A percentile compares a stretch with the other conserved stretches of the same genome.
These are phyloP conservation scores for Rhododendron vialii DNA, from an alignment of 148 eudicot genomes.

Conservation along the genomic window DNA sequence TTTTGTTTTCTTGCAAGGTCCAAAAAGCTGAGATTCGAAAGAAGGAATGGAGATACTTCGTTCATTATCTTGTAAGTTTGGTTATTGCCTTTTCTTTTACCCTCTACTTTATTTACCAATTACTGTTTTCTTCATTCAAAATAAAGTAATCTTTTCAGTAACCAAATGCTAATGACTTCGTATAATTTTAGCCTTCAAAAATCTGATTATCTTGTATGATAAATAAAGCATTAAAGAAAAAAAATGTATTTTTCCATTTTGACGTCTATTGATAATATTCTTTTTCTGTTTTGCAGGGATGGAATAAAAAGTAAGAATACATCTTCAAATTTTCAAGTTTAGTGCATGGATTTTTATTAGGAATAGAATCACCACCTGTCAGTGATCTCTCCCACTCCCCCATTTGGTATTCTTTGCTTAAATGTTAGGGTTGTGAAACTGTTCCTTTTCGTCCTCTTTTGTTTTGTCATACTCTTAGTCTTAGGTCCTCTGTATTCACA, in stretches of 20 bases:
- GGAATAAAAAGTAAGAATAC: conserved; percentile 90
- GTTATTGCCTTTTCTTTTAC: neutral
- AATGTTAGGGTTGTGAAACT: neutral
- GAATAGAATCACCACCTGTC: neutral
- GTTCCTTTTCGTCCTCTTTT: neutral
- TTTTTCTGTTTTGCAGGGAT: conserved; percentile 76
- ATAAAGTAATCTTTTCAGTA: neutral
- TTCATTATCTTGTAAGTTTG: conserved; percentile 92
- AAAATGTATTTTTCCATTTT: neutral
- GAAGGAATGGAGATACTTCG: conserved; percentile 88
- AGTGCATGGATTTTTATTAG: neutral
- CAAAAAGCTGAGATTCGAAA: conserved; percentile 81
- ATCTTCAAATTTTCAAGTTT: neutral
- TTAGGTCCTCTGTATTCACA: neutral
- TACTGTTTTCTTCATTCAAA: neutral
- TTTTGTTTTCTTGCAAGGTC: conserved; percentile 45
- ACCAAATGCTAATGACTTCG: neutral
- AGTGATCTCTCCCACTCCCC: neutral
- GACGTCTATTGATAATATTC: conserved; percentile 1
- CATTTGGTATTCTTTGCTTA: neutral
- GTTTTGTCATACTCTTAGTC: neutral
- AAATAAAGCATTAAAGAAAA: neutral
- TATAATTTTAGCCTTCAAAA: neutral
- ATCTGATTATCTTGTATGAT: neutral
- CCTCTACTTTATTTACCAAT: neutral